phyloP scores from a whole-genome alignment of 116 monocot species.

The Dioscorea cayenensis region DNA sequence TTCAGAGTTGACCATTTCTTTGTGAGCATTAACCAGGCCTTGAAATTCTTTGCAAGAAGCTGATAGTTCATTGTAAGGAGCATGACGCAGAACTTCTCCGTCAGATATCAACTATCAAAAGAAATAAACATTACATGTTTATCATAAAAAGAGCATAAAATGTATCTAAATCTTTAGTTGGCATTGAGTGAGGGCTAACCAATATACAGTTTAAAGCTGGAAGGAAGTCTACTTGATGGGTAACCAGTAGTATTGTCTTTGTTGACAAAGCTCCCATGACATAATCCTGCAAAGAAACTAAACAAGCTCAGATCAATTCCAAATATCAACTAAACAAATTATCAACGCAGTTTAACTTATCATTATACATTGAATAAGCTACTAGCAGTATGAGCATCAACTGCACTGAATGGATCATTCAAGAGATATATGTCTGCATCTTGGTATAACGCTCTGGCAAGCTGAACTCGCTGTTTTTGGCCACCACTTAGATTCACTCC shows the following conservation, averaged over 20 bases:
- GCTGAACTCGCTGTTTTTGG: slow-evolving; percentile 90
- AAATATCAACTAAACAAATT: neutral
- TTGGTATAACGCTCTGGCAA: slow-evolving; percentile 81
- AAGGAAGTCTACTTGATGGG: slow-evolving; percentile 87
- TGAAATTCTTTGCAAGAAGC: slow-evolving; percentile 57
- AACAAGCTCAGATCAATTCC: neutral
- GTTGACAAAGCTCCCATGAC: slow-evolving; percentile 56
- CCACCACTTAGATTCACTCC: slow-evolving; percentile 96
- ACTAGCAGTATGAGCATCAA: slow-evolving; percentile 83
- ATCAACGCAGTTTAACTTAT: neutral
- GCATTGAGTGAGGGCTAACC: slow-evolving; percentile 26
- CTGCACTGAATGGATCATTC: slow-evolving; percentile 94
- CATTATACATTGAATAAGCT: slow-evolving; percentile 69
- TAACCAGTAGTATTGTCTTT: slow-evolving; percentile 74
- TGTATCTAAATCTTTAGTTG: too few species aligned
- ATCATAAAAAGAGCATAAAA: too few species aligned
- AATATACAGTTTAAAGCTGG: slow-evolving; percentile 64
- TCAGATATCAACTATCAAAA: slow-evolving; percentile 68
- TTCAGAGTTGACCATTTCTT: slow-evolving; percentile 40
- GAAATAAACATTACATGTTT: too few species aligned
- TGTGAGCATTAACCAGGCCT: slow-evolving; percentile 71
- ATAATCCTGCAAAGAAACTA: slow-evolving; percentile 40
- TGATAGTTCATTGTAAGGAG: slow-evolving; percentile 56
- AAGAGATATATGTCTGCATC: slow-evolving; percentile 85
- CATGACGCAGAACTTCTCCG: slow-evolving; percentile 48